A percentile compares a stretch with the other conserved stretches of the same genome.
Evolutionary conservation across 1,139 yeast species (phyloP).

Genomic region (Candida dubliniensis): DNA sequence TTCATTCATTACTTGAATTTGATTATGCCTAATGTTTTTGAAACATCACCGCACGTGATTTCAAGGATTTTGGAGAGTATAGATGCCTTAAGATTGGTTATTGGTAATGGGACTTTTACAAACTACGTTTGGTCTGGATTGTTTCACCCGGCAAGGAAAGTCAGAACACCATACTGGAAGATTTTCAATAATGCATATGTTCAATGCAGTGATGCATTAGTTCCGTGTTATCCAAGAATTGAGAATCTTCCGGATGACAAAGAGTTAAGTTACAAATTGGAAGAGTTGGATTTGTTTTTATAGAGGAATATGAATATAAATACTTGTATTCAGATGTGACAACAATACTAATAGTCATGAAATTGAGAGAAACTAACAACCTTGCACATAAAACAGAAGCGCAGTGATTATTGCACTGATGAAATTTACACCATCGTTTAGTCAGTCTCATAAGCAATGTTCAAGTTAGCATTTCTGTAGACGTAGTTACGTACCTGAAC

Average conservation of each 20-base stretch:
- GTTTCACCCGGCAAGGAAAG: constrained; percentile 91
- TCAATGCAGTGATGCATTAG: constrained; percentile 71
- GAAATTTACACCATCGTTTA: background rate
- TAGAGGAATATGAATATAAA: constrained; percentile 11
- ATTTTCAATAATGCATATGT: constrained; percentile 76
- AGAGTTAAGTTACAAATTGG: constrained; percentile 24
- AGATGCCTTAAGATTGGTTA: constrained; percentile 67
- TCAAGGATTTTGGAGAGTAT: constrained; percentile 77
- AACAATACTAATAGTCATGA: too few relatives aligned
- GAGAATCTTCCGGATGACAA: constrained; percentile 26
- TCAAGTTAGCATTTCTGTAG: constrained; percentile 1
- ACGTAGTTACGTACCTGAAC: background rate
- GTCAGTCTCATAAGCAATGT: constrained; percentile 2
- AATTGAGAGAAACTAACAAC: too few relatives aligned
- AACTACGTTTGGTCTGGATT: constrained; percentile 86
- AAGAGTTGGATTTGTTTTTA: constrained; percentile 39
- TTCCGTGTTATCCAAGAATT: constrained; percentile 76
- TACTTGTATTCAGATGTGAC: too few relatives aligned
- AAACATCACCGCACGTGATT: constrained; percentile 94
- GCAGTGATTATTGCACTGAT: background rate
- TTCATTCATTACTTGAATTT: constrained; percentile 71
- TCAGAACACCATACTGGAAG: constrained; percentile 83
- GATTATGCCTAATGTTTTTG: constrained; percentile 81
- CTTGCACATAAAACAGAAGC: background rate
- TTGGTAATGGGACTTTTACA: constrained; percentile 75